phyloP scores from a whole-genome alignment of 2,329 filamentous ascomycete genomes.

The Metarhizium robertsii region DNA sequence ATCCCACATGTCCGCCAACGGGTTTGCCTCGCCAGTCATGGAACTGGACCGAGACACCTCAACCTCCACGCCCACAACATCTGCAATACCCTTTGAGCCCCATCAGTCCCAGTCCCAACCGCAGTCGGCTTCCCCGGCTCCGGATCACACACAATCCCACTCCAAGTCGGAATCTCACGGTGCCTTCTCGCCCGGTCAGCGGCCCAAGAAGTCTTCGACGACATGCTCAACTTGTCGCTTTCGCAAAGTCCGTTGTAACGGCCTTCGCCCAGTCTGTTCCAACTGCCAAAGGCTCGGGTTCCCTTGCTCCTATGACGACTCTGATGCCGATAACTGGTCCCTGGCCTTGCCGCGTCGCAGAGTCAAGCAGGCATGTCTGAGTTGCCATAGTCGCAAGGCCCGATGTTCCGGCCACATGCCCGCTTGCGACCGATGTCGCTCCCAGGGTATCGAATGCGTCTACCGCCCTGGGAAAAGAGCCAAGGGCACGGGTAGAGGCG shows the following conservation, averaged over 20 bases:
- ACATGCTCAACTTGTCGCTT: slow-evolving; percentile 47
- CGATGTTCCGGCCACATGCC: slow-evolving; percentile 49
- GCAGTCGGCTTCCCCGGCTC: background rate
- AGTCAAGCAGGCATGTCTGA: slow-evolving; percentile 47
- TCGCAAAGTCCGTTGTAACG: slow-evolving; percentile 51
- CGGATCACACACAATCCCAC: background rate
- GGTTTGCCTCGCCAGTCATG: slow-evolving; percentile 4
- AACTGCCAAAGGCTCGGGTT: slow-evolving; percentile 51
- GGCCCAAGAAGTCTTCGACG: slow-evolving; percentile 31
- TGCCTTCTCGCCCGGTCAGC: slow-evolving; percentile 17
- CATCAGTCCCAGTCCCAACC: background rate
- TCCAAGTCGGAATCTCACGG: background rate
- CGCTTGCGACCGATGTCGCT: slow-evolving; percentile 39
- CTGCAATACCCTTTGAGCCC: background rate
- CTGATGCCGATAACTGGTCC: slow-evolving; percentile 30
- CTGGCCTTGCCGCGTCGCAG: slow-evolving; percentile 41
- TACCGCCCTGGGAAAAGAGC: slow-evolving; percentile 40
- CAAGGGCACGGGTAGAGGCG: slow-evolving; percentile 14
- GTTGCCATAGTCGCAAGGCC: slow-evolving; percentile 49
- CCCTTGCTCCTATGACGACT: slow-evolving; percentile 46
- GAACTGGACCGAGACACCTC: slow-evolving; percentile 3
- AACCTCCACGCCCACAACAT: background rate
- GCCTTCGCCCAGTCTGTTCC: slow-evolving; percentile 41
- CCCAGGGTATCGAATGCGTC: slow-evolving; percentile 45
- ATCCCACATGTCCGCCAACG: background rate